Evolutionary conservation across 768 basidiomycete genomes (phyloP).

Genomic region (Lentinus brumalis): DNA sequence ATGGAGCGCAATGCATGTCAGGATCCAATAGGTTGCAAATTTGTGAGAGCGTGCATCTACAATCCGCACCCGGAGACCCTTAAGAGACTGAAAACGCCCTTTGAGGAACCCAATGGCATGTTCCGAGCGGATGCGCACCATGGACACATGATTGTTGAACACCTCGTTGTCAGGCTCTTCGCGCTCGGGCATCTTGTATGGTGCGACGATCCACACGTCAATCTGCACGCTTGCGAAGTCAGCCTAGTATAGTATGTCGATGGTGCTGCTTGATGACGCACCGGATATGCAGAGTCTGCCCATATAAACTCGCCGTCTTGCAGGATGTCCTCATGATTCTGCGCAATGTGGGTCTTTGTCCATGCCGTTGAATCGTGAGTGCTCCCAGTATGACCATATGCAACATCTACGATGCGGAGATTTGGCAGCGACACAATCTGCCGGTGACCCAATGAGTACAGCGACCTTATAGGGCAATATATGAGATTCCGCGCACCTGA

Average conservation of each 20-base stretch:
- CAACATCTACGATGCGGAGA: slow-evolving; percentile 39
- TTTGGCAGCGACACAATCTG: slow-evolving; percentile 35
- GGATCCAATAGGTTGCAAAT: slow-evolving; percentile 36
- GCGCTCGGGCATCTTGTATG: slow-evolving; percentile 32
- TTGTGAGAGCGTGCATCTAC: slow-evolving; percentile 25
- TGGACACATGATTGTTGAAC: slow-evolving; percentile 39
- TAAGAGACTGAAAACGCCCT: slow-evolving; percentile 40
- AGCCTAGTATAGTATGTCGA: slow-evolving; percentile 26
- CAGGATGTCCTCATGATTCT: slow-evolving; percentile 26
- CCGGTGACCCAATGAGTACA: too few species aligned
- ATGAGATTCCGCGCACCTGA: slow-evolving; percentile 19
- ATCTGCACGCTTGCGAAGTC: too few species aligned
- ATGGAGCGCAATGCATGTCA: slow-evolving; percentile 35
- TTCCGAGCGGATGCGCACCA: slow-evolving; percentile 38
- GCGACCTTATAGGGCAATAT: too few species aligned
- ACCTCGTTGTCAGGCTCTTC: slow-evolving; percentile 36
- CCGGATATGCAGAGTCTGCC: slow-evolving; percentile 45
- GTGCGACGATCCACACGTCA: too few species aligned
- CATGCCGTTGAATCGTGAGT: slow-evolving; percentile 38
- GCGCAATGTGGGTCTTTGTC: slow-evolving; percentile 23
- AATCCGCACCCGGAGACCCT: slow-evolving; percentile 34
- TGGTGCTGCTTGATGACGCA: slow-evolving; percentile 19
- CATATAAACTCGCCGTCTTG: slow-evolving; percentile 37
- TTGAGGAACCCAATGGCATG: slow-evolving; percentile 45
- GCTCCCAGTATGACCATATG: slow-evolving; percentile 33